Percentiles rank a stretch among this genome's conserved stretches.
Conservation (phyloP, 1,284 basidiomycete species). For the Tetrapyrgos nigripes region DNA sequence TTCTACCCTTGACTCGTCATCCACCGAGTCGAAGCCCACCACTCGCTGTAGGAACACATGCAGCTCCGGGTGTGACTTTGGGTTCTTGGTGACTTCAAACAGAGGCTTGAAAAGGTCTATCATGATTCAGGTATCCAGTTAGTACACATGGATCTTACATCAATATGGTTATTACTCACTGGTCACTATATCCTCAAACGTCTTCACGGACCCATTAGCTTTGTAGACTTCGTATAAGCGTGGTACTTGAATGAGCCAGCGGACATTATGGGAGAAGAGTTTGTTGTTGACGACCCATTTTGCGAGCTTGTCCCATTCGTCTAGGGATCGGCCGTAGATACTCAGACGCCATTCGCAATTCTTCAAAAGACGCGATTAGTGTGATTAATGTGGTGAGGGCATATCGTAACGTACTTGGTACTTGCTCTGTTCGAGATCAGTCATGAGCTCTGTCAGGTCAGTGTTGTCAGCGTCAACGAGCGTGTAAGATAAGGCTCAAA, state of each 20-base stretch:
- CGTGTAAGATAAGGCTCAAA: not conserved
- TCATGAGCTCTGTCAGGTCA: constrained; percentile 84
- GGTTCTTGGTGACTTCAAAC: constrained; percentile 97
- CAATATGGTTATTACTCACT: constrained; percentile 62
- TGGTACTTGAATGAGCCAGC: constrained; percentile 98
- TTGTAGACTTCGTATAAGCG: constrained; percentile 98
- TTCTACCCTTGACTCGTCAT: constrained; percentile 97
- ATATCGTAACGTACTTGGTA: constrained; percentile 78
- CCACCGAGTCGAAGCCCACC: constrained; percentile 96
- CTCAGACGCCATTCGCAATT: constrained; percentile 98
- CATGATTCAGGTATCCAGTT: constrained; percentile 10
- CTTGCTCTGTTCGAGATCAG: constrained; percentile 96
- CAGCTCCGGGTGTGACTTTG: constrained; percentile 89
- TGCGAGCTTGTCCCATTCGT: constrained; percentile 99
- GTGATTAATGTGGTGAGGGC: not conserved
- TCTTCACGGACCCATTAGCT: constrained; percentile 82
- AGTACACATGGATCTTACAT: not conserved
- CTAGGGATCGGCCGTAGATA: constrained; percentile 83
- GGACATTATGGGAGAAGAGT: constrained; percentile 94
- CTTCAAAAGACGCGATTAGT: constrained; percentile 38
- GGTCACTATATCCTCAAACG: constrained; percentile 90
- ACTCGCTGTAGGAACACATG: constrained; percentile 97
- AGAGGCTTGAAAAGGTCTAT: constrained; percentile 92
- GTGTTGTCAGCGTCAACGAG: constrained; percentile 4
- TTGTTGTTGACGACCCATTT: constrained; percentile 97